Conservation (phyloP, 176 grass and related monocot species). For the Ensete ventricosum region DNA sequence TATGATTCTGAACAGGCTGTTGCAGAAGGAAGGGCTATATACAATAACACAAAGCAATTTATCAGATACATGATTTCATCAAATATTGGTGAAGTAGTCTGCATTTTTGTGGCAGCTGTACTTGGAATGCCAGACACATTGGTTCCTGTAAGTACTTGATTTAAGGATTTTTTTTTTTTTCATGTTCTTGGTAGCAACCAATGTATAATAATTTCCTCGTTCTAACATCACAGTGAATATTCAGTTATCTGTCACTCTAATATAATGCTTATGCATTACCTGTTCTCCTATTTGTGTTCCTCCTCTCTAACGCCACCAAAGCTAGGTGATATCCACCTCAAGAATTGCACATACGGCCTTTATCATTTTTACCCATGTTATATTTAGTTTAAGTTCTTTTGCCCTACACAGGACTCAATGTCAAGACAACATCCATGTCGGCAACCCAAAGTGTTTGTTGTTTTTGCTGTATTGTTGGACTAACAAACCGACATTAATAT, state of each 20-base stretch:
- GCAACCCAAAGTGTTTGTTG: too few relatives aligned
- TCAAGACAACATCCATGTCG: too few relatives aligned
- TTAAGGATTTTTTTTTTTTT: slow-evolving; percentile 9
- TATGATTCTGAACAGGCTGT: slow-evolving; percentile 65
- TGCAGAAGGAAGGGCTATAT: slow-evolving; percentile 96
- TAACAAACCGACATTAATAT: too few relatives aligned
- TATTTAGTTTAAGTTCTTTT: not conserved
- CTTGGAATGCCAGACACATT: slow-evolving; percentile 97
- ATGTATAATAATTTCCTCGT: not conserved
- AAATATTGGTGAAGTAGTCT: slow-evolving; percentile 98
- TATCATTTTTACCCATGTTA: not conserved
- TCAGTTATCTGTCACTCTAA: not conserved
- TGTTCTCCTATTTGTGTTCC: too few relatives aligned
- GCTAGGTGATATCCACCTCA: not conserved
- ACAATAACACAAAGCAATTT: slow-evolving; percentile 99
- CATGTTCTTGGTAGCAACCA: not conserved
- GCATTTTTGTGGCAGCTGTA: slow-evolving; percentile 95
- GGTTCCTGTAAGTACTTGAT: slow-evolving; percentile 65
- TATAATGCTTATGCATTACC: not conserved
- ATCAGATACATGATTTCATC: slow-evolving; percentile 99
- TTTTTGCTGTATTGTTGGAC: too few relatives aligned
- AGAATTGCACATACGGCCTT: not conserved
- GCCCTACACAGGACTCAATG: not conserved
- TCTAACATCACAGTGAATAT: not conserved
- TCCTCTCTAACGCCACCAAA: not conserved